Evolutionary conservation across 2,329 filamentous ascomycete genomes (phyloP).

Genomic region (Periconia digitata): DNA sequence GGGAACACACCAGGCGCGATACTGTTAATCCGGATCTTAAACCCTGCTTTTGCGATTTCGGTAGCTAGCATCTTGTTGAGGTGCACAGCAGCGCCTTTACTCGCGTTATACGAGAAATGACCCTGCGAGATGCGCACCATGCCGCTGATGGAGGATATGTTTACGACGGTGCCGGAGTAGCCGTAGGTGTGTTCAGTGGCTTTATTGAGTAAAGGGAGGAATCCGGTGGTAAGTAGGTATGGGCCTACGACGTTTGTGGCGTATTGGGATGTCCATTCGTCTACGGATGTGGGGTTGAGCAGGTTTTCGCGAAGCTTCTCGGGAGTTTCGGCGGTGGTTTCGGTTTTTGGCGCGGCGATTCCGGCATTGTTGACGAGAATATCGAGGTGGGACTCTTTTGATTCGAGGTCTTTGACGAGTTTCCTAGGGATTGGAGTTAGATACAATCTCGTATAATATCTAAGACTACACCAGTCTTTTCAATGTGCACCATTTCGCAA

Average conservation of each 20-base stretch:
- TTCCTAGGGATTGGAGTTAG: slow-evolving; percentile 18
- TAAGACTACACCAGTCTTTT: neutral
- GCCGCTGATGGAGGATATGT: slow-evolving; percentile 50
- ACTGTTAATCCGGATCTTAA: slow-evolving; percentile 60
- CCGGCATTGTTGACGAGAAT: slow-evolving; percentile 54
- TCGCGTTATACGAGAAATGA: slow-evolving; percentile 53
- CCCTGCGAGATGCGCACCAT: slow-evolving; percentile 50
- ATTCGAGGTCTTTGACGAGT: slow-evolving; percentile 47
- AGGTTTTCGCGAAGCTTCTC: slow-evolving; percentile 49
- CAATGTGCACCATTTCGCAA: neutral
- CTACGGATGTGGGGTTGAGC: slow-evolving; percentile 47
- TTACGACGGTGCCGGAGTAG: slow-evolving; percentile 50
- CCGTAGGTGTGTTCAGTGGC: slow-evolving; percentile 45
- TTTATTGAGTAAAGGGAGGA: slow-evolving; percentile 50
- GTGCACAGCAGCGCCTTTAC: slow-evolving; percentile 56
- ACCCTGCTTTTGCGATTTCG: slow-evolving; percentile 53
- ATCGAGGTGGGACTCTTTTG: slow-evolving; percentile 48
- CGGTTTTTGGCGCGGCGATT: slow-evolving; percentile 43
- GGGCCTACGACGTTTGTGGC: slow-evolving; percentile 52
- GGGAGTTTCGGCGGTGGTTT: slow-evolving; percentile 43
- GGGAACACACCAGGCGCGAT: slow-evolving; percentile 62
- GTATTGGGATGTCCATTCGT: slow-evolving; percentile 51
- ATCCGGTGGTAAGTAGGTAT: slow-evolving; percentile 51
- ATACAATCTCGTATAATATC: too few species aligned
- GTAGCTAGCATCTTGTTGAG: slow-evolving; percentile 58